Conservation (phyloP, 2,329 filamentous ascomycete genomes). For the Sporothrix humicola region DNA sequence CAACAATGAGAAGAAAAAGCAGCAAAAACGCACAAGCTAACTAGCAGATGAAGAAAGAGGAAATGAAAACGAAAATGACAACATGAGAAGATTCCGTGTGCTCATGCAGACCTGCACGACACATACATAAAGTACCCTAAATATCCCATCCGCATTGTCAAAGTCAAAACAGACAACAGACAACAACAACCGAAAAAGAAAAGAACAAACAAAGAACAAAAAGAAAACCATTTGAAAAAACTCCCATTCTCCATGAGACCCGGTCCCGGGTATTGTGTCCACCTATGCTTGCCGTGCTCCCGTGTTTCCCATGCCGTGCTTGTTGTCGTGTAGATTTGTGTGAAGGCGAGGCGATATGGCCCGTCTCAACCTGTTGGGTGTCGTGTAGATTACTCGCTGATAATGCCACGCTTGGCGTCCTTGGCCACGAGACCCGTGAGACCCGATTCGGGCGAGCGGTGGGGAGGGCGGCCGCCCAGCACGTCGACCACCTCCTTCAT, state of each 20-base stretch:
- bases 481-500: constrained; percentile 84
- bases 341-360: no score
- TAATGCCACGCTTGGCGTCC: constrained; percentile 64
- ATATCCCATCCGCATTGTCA: not conserved
- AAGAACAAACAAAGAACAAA: no score
- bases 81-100: not conserved
- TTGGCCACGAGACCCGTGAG: constrained; percentile 62
- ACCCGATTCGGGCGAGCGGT: constrained; percentile 56
- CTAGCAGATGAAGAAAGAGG: not conserved
- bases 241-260: constrained; percentile 20
- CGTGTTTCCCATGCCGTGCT: no score
- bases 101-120: not conserved
- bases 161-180: not conserved
- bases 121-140: not conserved
- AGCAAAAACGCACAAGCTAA: no score
- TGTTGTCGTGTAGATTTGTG: no score
- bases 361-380: not conserved
- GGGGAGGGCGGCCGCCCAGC: constrained; percentile 72
- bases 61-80: not conserved
- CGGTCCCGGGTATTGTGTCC: not conserved
- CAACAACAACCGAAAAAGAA: not conserved
- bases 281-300: not conserved
- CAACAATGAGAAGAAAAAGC: not conserved
- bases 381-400: constrained; percentile 19
- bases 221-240: not conserved